These are phyloP conservation scores for Xylaria acuta DNA, from an alignment of 495 filamentous ascomycete species.

Conservation along the genomic window DNA sequence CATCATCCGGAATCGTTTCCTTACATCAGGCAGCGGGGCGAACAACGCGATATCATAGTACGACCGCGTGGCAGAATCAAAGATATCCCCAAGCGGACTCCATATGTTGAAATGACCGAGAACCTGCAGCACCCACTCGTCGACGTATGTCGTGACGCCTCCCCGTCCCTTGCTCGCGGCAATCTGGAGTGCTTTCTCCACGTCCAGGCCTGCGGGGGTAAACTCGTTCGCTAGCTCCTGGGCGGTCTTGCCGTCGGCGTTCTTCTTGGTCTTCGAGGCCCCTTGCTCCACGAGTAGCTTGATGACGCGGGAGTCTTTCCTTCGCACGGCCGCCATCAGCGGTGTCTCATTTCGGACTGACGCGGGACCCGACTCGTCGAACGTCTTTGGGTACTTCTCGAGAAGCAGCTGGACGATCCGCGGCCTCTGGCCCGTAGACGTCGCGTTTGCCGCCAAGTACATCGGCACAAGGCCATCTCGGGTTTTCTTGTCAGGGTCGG, in stretches of 20 bases:
- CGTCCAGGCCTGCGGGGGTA: conserved; percentile 4
- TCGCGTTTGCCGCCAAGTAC: conserved; percentile 24
- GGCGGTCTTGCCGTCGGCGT: conserved; percentile 16
- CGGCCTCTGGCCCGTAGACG: conserved; percentile 8
- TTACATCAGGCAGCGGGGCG: conserved; percentile 12
- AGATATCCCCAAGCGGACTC: conserved; percentile 17
- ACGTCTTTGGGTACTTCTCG: conserved; percentile 16
- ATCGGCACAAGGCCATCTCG: conserved; percentile 19
- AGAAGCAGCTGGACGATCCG: conserved; percentile 27
- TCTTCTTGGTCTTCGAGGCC: conserved; percentile 12
- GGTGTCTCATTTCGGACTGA: conserved; percentile 12
- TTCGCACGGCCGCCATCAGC: conserved; percentile 16
- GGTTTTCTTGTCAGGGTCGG: conserved; percentile 24
- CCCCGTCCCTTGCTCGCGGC: conserved; percentile 12
- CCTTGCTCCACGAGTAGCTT: conserved; percentile 23
- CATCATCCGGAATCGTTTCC: background rate
- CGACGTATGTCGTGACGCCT: conserved; percentile 17
- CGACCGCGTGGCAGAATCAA: conserved; percentile 7
- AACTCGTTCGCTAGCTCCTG: conserved; percentile 17
- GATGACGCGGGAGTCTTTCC: conserved; percentile 10
- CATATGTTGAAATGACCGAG: conserved; percentile 20
- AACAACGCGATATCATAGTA: conserved; percentile 14
- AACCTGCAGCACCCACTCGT: conserved; percentile 14
- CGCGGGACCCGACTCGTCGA: conserved; percentile 11
- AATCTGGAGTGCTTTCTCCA: conserved; percentile 8